Evolutionary conservation across 2,329 filamentous ascomycete species (phyloP).

Genomic region (Xylariaceae sp.): DNA sequence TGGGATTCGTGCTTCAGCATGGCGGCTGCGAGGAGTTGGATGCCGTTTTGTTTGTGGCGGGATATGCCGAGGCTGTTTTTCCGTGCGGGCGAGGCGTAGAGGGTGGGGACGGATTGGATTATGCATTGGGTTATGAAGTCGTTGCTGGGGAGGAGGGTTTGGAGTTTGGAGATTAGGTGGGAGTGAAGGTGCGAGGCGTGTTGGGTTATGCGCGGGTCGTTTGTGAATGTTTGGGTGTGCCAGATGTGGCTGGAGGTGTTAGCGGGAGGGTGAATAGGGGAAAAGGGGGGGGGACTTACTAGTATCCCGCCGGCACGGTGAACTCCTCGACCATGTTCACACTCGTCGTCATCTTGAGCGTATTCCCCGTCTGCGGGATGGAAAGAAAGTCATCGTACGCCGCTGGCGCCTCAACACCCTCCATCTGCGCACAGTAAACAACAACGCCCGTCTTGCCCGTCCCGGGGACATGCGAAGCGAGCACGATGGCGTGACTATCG

Average conservation of each 20-base stretch:
- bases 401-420: neutral
- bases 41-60: neutral
- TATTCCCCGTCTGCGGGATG: neutral
- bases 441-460: neutral
- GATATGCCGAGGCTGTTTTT: slow-evolving; percentile 14
- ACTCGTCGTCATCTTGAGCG: neutral
- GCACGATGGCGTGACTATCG: slow-evolving; percentile 3
- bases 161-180: slow-evolving; percentile 9
- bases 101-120: slow-evolving; percentile 12
- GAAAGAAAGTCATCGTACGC: neutral
- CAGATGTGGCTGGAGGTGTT: slow-evolving; percentile 7
- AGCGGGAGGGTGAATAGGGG: neutral
- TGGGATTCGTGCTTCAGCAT: slow-evolving; percentile 5
- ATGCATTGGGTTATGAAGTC: slow-evolving; percentile 20
- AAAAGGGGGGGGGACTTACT: slow-evolving; percentile 2
- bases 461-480: neutral
- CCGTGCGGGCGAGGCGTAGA: neutral
- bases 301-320: neutral
- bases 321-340: neutral
- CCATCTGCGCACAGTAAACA: neutral
- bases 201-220: slow-evolving; percentile 10
- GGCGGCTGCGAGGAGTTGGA: neutral
- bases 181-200: slow-evolving; percentile 14
- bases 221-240: slow-evolving; percentile 18
- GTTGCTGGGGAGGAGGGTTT: slow-evolving; percentile 3